phyloP scores from a whole-genome alignment of 768 basidiomycete species.

The Hydnum rufescens region DNA sequence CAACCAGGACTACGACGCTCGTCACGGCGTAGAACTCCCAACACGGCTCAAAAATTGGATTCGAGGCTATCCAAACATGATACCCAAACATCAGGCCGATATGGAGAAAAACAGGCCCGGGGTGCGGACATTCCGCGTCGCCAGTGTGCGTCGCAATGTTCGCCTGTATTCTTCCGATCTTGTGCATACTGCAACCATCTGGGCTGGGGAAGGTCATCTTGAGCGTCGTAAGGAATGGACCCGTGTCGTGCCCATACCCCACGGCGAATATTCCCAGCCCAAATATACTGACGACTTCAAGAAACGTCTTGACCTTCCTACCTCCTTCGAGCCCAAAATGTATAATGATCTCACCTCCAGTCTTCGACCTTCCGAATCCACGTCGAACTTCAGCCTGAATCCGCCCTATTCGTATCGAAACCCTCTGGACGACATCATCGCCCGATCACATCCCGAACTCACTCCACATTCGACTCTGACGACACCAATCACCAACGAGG shows the following conservation, averaged over 20 bases:
- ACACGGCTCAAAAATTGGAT: slow-evolving; percentile 83
- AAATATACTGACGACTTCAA: slow-evolving; percentile 57
- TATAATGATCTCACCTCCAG: neutral
- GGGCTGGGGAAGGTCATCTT: slow-evolving; percentile 31
- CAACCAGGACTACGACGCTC: slow-evolving; percentile 37
- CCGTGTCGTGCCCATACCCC: slow-evolving; percentile 32
- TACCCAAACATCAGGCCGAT: slow-evolving; percentile 35
- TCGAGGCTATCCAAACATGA: slow-evolving; percentile 66
- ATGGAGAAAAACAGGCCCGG: slow-evolving; percentile 43
- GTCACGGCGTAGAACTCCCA: slow-evolving; percentile 40
- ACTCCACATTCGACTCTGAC: neutral
- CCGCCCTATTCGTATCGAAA: too few species aligned
- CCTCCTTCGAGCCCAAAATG: slow-evolving; percentile 34
- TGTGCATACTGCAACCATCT: slow-evolving; percentile 39
- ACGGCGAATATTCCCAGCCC: slow-evolving; percentile 32
- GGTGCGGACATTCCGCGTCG: slow-evolving; percentile 54
- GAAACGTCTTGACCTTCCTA: slow-evolving; percentile 53
- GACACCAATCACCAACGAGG: neutral
- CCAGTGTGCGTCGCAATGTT: slow-evolving; percentile 61
- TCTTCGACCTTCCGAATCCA: neutral
- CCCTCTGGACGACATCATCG: neutral
- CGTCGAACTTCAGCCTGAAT: neutral
- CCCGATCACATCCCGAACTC: neutral
- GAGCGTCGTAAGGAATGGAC: slow-evolving; percentile 57
- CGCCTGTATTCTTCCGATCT: slow-evolving; percentile 77